phyloP scores from a whole-genome alignment of 192 early-diverging fungal genomes.

The Coemansia sp. region DNA sequence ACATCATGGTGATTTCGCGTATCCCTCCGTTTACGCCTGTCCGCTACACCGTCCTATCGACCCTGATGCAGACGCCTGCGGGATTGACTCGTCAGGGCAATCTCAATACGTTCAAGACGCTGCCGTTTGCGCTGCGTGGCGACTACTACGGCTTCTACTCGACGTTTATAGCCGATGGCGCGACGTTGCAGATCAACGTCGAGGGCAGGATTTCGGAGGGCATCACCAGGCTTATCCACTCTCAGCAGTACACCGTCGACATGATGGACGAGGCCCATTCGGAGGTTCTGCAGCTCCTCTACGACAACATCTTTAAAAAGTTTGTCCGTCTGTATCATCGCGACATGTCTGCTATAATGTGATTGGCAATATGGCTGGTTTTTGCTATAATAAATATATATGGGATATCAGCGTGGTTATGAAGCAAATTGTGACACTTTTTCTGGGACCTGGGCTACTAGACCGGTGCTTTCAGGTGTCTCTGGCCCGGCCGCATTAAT shows the following conservation, averaged over 20 bases:
- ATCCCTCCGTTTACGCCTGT: conserved; percentile 54
- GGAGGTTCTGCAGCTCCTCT: conserved; percentile 56
- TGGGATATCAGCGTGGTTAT: too few species aligned
- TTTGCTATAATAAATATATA: background rate
- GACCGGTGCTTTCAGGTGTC: too few species aligned
- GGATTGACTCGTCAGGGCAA: conserved; percentile 44
- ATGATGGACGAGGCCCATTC: conserved; percentile 57
- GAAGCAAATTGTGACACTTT: too few species aligned
- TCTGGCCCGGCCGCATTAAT: too few species aligned
- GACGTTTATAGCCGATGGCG: conserved; percentile 53
- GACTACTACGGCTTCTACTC: conserved; percentile 56
- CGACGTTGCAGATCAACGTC: conserved; percentile 52
- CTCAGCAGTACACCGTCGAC: conserved; percentile 53
- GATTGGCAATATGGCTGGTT: too few species aligned
- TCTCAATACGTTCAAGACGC: conserved; percentile 47
- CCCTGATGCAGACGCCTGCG: conserved; percentile 50
- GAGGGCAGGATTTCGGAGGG: conserved; percentile 45
- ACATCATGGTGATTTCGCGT: conserved; percentile 49
- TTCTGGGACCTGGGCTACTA: too few species aligned
- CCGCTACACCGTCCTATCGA: conserved; percentile 42
- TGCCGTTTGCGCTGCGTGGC: conserved; percentile 53
- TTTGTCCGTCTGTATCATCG: conserved; percentile 54
- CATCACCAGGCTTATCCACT: conserved; percentile 48
- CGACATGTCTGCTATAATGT: conserved; percentile 46
- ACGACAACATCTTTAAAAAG: conserved; percentile 56